Base-by-base conservation (phyloP, 345 rosid species). In the Turnera subulata region DNA sequence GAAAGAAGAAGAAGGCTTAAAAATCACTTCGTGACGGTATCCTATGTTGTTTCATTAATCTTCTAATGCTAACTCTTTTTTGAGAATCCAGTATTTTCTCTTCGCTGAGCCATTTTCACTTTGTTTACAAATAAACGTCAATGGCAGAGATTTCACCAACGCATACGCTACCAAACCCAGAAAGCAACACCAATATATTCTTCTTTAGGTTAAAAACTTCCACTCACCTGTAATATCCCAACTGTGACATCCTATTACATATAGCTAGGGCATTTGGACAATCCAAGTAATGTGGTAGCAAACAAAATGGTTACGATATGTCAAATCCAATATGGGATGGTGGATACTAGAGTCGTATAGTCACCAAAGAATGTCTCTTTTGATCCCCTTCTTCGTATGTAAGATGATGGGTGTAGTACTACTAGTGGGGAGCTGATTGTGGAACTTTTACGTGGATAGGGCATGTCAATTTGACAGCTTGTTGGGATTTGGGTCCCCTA, bases 341-440 rank as follows among this genome's bases (percentile, higher is more conserved):
- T 62, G 71, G 75, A 64, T 24, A 71, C 42, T 43, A 46, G 58
- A 38, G 53, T 58, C 65, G 35, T 29, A 17, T 58, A 61, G 44
- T 71, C 63, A 73, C 68, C 56, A 40, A 32, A 29, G 53, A 50
- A 43, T 20, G 6, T 53, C 6, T n/a, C 44, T 29, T 29, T 29
- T 29, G 35, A 29, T 29, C 35, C 35, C 35, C 18, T 45, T 24
- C 61, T 61, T 47, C 50, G 16, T 61, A 71, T 67, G 51, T 53
- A 19, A 73, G 65, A 66, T 63, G 61, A 78, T 69, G 66, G 53
- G 22, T 58, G 67, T 64, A 64, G 70, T n/a, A n/a, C n/a, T n/a
- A 53, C 40, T 46, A 68, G 58, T 12, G 49, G 51, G 17, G 19
- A 5, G 8, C 4, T 8, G 35, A 8, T 4, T 29, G 35, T 4